These are phyloP conservation scores for Debaryomyces hansenii DNA, from an alignment of 805 yeast species.

Conservation along the genomic window DNA sequence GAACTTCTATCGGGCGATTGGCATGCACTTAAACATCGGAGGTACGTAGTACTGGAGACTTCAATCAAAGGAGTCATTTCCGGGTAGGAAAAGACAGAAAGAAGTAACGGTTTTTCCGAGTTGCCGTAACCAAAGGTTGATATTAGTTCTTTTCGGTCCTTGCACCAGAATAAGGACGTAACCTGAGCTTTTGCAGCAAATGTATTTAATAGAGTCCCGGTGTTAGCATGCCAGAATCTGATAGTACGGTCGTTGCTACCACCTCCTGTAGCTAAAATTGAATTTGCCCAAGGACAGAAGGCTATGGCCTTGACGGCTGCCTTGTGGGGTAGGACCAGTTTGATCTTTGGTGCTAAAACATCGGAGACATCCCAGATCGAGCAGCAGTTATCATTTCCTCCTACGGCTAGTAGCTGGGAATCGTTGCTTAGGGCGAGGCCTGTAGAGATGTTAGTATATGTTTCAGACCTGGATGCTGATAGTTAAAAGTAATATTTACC, in stretches of 20 bases:
- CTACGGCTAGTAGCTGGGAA: slow-evolving; percentile 64
- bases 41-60: slow-evolving; percentile 49
- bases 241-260: slow-evolving; percentile 81
- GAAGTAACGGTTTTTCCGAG: slow-evolving; percentile 47
- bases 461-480: neutral
- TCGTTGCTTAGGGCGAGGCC: slow-evolving; percentile 62
- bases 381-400: slow-evolving; percentile 82
- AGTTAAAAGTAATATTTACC: slow-evolving; percentile 24
- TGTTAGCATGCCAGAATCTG: slow-evolving; percentile 80
- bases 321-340: slow-evolving; percentile 57
- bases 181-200: slow-evolving; percentile 68
- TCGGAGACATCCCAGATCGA: slow-evolving; percentile 69
- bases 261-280: slow-evolving; percentile 85
- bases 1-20: slow-evolving; percentile 62
- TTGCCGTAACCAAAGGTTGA: slow-evolving; percentile 84
- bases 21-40: slow-evolving; percentile 67
- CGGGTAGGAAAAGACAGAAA: slow-evolving; percentile 70
- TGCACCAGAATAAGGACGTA: slow-evolving; percentile 79
- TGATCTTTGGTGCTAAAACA: slow-evolving; percentile 39
- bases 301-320: slow-evolving; percentile 92
- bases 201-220: slow-evolving; percentile 69
- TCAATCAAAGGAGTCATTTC: slow-evolving; percentile 47
- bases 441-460: slow-evolving; percentile 21
- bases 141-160: slow-evolving; percentile 57
- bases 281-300: slow-evolving; percentile 86